A percentile compares a stretch with the other conserved stretches of the same genome.
These are phyloP conservation scores for Pecoramyces ruminantium DNA, from an alignment of 192 early-diverging fungal genomes.

Conservation along the genomic window DNA sequence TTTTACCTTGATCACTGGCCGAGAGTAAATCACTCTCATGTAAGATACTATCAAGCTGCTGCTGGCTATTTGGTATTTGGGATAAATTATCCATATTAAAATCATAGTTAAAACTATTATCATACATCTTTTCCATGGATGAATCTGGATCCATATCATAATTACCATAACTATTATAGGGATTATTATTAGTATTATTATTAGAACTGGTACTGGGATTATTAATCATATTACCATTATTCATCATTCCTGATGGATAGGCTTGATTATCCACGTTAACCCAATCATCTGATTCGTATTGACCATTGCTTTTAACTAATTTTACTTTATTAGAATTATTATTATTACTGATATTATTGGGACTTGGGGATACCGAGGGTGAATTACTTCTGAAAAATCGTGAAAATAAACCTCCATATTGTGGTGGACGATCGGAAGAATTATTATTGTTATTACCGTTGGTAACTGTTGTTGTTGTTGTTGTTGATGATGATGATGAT, in stretches of 20 bases:
- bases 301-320: neutral
- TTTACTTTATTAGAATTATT: no score
- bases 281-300: neutral
- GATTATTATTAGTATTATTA: no score
- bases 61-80: neutral
- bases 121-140: neutral
- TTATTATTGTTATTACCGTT: no score
- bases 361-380: neutral
- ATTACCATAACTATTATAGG: neutral
- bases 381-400: neutral
- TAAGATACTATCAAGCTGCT: neutral
- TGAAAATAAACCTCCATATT: neutral
- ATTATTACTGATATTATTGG: neutral
- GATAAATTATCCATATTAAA: neutral
- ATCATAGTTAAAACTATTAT: neutral
- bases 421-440: neutral
- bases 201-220: neutral
- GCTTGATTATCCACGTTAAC: neutral
- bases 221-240: neutral
- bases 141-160: neutral
- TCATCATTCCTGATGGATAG: neutral
- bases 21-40: neutral
- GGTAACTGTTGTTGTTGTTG: neutral
- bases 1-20: neutral
- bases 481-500: no score